Percentiles rank a stretch among this genome's conserved stretches.
phyloP scores from a whole-genome alignment of 176 grass and related monocot species.

The Avena insularis region DNA sequence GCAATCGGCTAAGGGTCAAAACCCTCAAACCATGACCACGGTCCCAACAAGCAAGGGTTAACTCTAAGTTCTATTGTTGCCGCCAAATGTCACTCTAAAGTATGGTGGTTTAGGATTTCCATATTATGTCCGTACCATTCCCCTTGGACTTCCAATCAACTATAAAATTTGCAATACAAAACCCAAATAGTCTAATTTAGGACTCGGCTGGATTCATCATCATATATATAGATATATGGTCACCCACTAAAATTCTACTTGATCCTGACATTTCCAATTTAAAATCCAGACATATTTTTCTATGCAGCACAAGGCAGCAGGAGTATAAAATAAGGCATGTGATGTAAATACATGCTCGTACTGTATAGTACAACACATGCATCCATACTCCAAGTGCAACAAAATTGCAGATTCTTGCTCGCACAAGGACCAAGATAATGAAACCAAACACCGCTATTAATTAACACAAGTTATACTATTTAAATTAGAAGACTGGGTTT shows the following conservation, averaged over 20 bases:
- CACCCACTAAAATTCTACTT: conserved; percentile 41
- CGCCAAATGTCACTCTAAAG: neutral
- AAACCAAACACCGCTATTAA: conserved; percentile 28
- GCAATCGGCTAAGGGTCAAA: neutral
- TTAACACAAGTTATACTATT: neutral
- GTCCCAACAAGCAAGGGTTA: neutral
- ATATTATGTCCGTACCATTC: neutral
- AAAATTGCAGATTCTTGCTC: conserved; percentile 20
- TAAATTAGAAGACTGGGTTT: neutral
- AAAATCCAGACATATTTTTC: conserved; percentile 30
- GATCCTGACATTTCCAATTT: conserved; percentile 36
- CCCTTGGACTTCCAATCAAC: neutral
- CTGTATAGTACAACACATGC: conserved; percentile 8
- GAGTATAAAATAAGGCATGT: conserved; percentile 30
- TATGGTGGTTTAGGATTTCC: neutral
- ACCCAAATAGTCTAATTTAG: neutral
- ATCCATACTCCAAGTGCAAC: conserved; percentile 47
- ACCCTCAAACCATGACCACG: neutral
- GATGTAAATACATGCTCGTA: conserved; percentile 12
- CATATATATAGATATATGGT: conserved; percentile 38
- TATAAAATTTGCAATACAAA: conserved; percentile 28
- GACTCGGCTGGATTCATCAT: conserved; percentile 25
- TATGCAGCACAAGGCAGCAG: conserved; percentile 1
- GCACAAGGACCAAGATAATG: conserved; percentile 38
- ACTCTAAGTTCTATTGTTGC: neutral